Conservation (phyloP, 495 filamentous ascomycete species). For the Cairneyella variabilis region DNA sequence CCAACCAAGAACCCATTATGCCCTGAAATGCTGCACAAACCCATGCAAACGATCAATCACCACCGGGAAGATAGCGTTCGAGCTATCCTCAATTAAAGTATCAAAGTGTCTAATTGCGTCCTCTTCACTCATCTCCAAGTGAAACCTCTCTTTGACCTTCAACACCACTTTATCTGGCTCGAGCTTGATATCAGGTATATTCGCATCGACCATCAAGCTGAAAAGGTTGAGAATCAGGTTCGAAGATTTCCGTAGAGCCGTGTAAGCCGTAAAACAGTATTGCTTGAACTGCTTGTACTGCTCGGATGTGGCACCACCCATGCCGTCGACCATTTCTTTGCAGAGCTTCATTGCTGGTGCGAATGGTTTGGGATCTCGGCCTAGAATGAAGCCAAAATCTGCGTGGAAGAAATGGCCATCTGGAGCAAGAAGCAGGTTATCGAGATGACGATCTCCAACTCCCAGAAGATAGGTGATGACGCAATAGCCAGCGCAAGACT, state of each 20-base stretch:
- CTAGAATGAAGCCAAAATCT: constrained; percentile 97
- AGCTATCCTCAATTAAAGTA: constrained; percentile 80
- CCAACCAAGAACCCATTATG: no score
- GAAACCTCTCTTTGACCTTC: constrained; percentile 93
- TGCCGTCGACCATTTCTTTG: constrained; percentile 97
- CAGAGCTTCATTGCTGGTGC: constrained; percentile 95
- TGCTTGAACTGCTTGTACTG: constrained; percentile 86
- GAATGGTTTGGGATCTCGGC: constrained; percentile 95
- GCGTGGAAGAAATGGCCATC: constrained; percentile 97
- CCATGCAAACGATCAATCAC: constrained; percentile 95
- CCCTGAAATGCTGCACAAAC: constrained; percentile 84
- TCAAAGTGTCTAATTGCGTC: constrained; percentile 87
- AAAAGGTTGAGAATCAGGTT: constrained; percentile 96
- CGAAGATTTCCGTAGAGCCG: constrained; percentile 79
- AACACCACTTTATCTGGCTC: constrained; percentile 90
- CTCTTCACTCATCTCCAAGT: constrained; percentile 88
- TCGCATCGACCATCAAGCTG: constrained; percentile 93
- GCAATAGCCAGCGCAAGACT: constrained; percentile 95
- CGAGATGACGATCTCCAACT: constrained; percentile 92
- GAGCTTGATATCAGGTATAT: constrained; percentile 89
- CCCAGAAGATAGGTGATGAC: constrained; percentile 99
- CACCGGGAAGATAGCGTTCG: constrained; percentile 82
- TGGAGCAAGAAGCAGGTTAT: constrained; percentile 89
- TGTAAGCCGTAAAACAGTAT: constrained; percentile 94
- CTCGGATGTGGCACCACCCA: constrained; percentile 78